phyloP scores from a whole-genome alignment of 2,329 filamentous ascomycete species.

The Talaromyces islandicus region DNA sequence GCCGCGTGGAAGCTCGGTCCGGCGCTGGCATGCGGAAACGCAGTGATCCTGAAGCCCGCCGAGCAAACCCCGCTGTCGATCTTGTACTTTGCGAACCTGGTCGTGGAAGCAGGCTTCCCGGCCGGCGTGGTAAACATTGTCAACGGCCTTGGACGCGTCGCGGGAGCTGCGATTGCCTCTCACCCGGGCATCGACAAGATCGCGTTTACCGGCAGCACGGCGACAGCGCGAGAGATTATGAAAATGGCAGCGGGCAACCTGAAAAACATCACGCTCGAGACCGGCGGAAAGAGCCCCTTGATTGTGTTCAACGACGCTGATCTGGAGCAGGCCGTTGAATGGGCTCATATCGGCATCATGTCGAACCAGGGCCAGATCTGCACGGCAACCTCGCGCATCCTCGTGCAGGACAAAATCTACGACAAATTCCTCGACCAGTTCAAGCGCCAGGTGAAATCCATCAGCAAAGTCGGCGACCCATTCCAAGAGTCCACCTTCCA shows the following conservation, averaged over 20 bases:
- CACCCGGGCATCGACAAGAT: constrained; percentile 69
- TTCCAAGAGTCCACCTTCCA: constrained; percentile 36
- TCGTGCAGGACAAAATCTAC: constrained; percentile 52
- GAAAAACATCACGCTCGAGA: constrained; percentile 59
- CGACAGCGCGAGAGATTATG: constrained; percentile 69
- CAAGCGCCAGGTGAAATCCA: constrained; percentile 26
- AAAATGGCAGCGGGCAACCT: constrained; percentile 61
- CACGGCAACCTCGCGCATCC: constrained; percentile 52
- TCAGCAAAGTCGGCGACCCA: constrained; percentile 36
- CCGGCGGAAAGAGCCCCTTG: constrained; percentile 54
- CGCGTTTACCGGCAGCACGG: constrained; percentile 71
- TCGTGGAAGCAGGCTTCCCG: constrained; percentile 69
- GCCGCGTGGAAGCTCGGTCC: constrained; percentile 61
- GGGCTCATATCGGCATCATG: constrained; percentile 49
- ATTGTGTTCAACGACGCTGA: constrained; percentile 55
- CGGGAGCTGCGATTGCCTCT: constrained; percentile 61
- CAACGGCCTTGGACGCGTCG: constrained; percentile 63
- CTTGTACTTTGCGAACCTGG: constrained; percentile 58
- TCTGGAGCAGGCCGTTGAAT: constrained; percentile 48
- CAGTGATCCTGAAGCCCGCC: constrained; percentile 52
- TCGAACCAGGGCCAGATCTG: constrained; percentile 56
- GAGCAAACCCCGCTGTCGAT: constrained; percentile 55
- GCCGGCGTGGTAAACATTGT: constrained; percentile 71
- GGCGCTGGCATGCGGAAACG: constrained; percentile 53
- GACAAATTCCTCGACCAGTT: constrained; percentile 34